Evolutionary conservation across 768 basidiomycete species (phyloP).

Genomic region (Suillus occidentalis): DNA sequence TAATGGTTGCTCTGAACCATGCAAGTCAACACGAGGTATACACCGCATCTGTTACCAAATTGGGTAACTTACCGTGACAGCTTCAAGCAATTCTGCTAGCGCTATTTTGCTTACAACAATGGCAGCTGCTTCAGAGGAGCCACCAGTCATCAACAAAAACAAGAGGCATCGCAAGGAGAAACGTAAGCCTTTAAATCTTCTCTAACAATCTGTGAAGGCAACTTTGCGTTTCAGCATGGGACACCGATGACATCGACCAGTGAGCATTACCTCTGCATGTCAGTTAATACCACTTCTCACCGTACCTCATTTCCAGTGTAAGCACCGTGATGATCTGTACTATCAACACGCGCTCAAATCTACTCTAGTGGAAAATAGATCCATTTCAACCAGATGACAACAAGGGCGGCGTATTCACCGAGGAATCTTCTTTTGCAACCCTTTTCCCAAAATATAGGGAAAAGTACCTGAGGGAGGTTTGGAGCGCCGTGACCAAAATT

Average conservation of each 20-base stretch:
- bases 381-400: constrained; percentile 74
- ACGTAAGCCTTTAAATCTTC: constrained; percentile 53
- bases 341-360: constrained; percentile 14
- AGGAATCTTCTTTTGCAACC: constrained; percentile 97
- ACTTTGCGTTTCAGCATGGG: constrained; percentile 72
- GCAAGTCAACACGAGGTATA: background rate
- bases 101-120: constrained; percentile 15
- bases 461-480: constrained; percentile 92
- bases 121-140: constrained; percentile 34
- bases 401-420: constrained; percentile 79
- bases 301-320: constrained; percentile 40
- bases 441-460: constrained; percentile 99
- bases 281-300: constrained; percentile 8
- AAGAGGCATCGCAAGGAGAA: constrained; percentile 93
- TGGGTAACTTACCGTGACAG: background rate
- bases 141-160: constrained; percentile 68
- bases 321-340: constrained; percentile 18
- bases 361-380: constrained; percentile 81
- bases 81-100: background rate
- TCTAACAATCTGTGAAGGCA: constrained; percentile 2
- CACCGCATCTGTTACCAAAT: background rate
- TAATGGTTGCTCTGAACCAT: background rate
- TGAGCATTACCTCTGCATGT: constrained; percentile 44
- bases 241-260: constrained; percentile 99
- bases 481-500: constrained; percentile 86